Evolutionary conservation across 176 grass and related monocot species (phyloP), one percentile per base, ranked within the genome.

Genomic region (Cymbopogon citratus): DNA sequence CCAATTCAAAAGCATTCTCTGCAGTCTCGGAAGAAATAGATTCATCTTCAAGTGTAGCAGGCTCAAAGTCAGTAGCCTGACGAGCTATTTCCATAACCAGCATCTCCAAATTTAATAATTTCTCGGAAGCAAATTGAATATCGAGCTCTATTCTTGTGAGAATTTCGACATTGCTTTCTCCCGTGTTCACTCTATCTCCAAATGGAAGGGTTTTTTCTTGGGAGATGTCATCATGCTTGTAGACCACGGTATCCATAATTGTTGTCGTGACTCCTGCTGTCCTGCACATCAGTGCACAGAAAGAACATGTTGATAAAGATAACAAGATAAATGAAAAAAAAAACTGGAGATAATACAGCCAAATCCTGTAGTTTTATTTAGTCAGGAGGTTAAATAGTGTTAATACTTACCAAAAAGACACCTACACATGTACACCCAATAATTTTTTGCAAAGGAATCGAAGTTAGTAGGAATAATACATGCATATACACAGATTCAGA

Each of bases 41-140:
- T 34, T 84, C 82, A 66, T 76, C 56, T 43, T 94, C 92, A 25
- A 84, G 78, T 12, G 25, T 69, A 61, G 61, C 60, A 49, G 88
- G 87, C 59, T 92, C 92, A 64, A 98, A 69, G 65, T 90, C 88
- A 64, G 71, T 87, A 44, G 84, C 87, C 51, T 59, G 89, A 16
- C 62, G 75, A 38, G 89, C 86, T 73, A 98, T 86, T 87, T 95
- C 88, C 96, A 98, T 90, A 69, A 91, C 74, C 68, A 95, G 21
- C 79, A 98, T 95, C 79, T 98, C 92, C 64, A 98, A 69, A 80
- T 95, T 98, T 35, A 98, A 56, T 4, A 95, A 82, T 49, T 98
- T 98, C 52, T 93, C 92, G 0, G 96, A 93, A 57, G 87, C 92
- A 87, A 93, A 98, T 63, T 89, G 76, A 68, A 98, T 69, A 48